These are phyloP conservation scores for Skeletonema tropicum DNA, from an alignment of 108 stramenopile species.

Conservation along the genomic window DNA sequence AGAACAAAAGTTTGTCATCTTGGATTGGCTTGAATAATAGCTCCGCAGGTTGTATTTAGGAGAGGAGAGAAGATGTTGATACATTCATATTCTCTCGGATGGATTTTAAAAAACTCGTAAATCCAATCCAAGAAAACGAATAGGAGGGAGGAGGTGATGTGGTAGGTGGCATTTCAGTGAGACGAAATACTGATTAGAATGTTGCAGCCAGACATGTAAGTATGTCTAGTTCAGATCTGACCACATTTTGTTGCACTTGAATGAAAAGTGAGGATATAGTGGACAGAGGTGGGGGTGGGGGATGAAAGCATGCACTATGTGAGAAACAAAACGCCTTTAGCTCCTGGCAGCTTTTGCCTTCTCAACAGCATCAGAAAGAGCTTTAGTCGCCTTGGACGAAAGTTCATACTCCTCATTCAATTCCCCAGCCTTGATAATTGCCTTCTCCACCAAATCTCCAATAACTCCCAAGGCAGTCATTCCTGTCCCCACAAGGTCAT, in stretches of 20 bases:
- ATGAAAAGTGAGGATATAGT: neutral
- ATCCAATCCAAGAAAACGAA: neutral
- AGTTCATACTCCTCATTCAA: conserved; percentile 88
- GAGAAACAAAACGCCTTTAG: conserved; percentile 4
- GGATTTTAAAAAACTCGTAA: neutral
- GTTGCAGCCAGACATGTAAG: neutral
- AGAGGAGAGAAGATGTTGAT: neutral
- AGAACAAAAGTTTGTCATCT: neutral
- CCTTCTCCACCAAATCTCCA: conserved; percentile 89
- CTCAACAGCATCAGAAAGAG: conserved; percentile 69
- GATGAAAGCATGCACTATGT: conserved; percentile 1
- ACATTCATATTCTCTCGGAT: neutral
- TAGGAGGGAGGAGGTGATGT: neutral
- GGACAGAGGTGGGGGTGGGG: neutral
- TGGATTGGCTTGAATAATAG: neutral
- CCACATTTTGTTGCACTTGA: neutral
- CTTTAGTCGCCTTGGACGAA: conserved; percentile 74
- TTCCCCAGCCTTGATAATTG: conserved; percentile 81
- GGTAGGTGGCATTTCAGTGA: no score
- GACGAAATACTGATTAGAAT: neutral
- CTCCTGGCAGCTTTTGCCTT: conserved; percentile 67
- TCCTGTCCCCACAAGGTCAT: conserved; percentile 87
- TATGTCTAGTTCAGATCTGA: neutral
- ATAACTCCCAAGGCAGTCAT: conserved; percentile 82
- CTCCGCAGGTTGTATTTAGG: neutral